Conservation (phyloP, 2,329 filamentous ascomycete species). For the Dothistroma septosporum region DNA sequence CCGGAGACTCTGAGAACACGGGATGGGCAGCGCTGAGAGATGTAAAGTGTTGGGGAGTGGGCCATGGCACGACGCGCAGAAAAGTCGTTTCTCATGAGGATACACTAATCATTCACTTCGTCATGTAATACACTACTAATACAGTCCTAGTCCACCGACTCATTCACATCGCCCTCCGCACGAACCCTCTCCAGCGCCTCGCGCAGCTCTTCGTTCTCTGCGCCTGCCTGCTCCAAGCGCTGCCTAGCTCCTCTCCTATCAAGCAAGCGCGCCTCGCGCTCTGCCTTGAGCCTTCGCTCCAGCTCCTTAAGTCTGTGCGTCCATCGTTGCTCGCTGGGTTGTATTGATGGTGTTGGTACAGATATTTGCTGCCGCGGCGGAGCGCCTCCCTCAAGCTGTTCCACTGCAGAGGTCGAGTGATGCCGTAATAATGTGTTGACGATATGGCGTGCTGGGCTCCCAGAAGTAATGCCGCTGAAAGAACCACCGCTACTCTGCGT, state of each 20-base stretch:
- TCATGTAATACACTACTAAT: not conserved
- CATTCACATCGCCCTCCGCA: slow-evolving; percentile 31
- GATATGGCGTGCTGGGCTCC: slow-evolving; percentile 39
- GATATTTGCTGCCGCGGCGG: slow-evolving; percentile 47
- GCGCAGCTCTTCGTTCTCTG: slow-evolving; percentile 67
- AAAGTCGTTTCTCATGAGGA: not conserved
- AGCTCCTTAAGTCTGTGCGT: slow-evolving; percentile 80
- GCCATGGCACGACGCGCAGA: not conserved
- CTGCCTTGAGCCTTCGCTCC: slow-evolving; percentile 82
- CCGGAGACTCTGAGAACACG: not conserved
- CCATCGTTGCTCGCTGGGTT: slow-evolving; percentile 68
- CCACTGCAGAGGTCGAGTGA: slow-evolving; percentile 50
- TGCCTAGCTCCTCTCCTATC: slow-evolving; percentile 81
- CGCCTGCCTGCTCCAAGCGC: slow-evolving; percentile 69
- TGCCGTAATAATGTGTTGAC: slow-evolving; percentile 53
- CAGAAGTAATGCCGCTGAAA: slow-evolving; percentile 8
- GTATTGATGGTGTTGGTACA: slow-evolving; percentile 34
- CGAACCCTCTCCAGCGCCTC: slow-evolving; percentile 60
- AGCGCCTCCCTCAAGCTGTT: slow-evolving; percentile 31
- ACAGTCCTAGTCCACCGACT: slow-evolving; percentile 7
- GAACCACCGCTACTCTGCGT: slow-evolving; percentile 19
- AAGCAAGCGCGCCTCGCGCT: slow-evolving; percentile 78
- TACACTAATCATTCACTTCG: not conserved
- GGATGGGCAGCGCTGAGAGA: not conserved
- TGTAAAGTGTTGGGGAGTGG: not conserved